These are phyloP conservation scores for Suaeda aralocaspica DNA, from an alignment of 148 eudicot genomes.

Conservation along the genomic window DNA sequence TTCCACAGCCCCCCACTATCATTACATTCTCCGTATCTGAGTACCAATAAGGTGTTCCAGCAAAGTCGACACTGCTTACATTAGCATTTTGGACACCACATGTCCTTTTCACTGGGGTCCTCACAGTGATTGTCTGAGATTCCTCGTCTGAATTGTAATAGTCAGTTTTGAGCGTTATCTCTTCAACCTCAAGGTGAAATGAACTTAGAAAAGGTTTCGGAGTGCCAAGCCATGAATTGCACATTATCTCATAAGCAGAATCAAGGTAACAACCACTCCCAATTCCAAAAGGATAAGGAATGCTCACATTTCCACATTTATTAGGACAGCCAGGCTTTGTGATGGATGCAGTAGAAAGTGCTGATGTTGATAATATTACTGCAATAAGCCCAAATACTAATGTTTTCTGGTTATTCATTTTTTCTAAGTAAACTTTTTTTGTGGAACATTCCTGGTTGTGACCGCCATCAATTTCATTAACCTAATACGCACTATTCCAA, in stretches of 20 bases:
- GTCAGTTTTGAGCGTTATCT: background rate
- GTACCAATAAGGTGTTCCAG: slow-evolving; percentile 17
- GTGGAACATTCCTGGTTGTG: too few species aligned
- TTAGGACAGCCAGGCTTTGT: background rate
- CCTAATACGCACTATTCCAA: too few species aligned
- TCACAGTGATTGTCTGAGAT: background rate
- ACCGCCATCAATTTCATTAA: too few species aligned
- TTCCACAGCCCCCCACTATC: slow-evolving; percentile 23
- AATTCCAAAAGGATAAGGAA: background rate
- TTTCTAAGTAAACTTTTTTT: background rate
- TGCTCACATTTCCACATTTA: background rate
- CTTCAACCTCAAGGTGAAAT: background rate
- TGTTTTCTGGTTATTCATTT: background rate
- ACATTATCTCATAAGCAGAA: background rate
- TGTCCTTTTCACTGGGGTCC: background rate
- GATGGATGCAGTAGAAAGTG: background rate
- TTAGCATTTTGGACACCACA: slow-evolving; percentile 6
- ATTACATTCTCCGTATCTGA: slow-evolving; percentile 17
- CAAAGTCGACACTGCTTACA: slow-evolving; percentile 7
- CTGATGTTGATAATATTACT: background rate
- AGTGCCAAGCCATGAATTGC: background rate
- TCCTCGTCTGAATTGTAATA: background rate
- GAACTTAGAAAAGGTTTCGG: background rate
- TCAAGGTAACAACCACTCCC: slow-evolving; percentile 3
- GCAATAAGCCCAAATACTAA: background rate